Conservation (phyloP, 495 filamentous ascomycete species). For the Daldinia vernicosa region DNA sequence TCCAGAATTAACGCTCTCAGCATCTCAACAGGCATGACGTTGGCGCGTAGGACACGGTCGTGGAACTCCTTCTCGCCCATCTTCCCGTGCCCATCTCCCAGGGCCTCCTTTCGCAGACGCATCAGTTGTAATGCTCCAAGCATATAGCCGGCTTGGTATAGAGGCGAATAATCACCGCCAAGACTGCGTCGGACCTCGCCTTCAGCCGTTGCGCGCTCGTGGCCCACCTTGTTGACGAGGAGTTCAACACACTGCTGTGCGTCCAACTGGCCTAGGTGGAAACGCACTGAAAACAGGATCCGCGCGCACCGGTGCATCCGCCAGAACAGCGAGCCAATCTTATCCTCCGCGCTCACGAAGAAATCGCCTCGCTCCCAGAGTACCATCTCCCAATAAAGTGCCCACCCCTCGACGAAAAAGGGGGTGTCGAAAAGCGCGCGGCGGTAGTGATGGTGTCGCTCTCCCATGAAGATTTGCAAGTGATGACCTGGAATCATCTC, state of each 20-base stretch:
- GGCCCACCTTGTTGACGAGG: conserved; percentile 56
- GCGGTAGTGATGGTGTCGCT: conserved; percentile 56
- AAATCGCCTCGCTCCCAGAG: conserved; percentile 55
- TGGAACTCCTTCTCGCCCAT: conserved; percentile 61
- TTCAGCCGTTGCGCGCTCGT: conserved; percentile 64
- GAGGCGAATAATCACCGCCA: conserved; percentile 56
- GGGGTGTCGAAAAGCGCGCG: conserved; percentile 57
- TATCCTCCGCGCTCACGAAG: conserved; percentile 54
- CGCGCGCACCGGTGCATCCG: conserved; percentile 64
- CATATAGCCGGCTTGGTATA: conserved; percentile 65
- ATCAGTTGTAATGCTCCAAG: conserved; percentile 60
- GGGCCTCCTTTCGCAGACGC: conserved; percentile 51
- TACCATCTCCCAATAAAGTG: conserved; percentile 64
- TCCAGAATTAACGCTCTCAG: conserved; percentile 55
- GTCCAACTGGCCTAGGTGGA: conserved; percentile 58
- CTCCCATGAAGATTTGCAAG: conserved; percentile 56
- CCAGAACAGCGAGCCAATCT: conserved; percentile 61
- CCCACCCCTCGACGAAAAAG: conserved; percentile 65
- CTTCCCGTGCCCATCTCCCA: conserved; percentile 19
- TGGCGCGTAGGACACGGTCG: conserved; percentile 54
- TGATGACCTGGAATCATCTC: conserved; percentile 66
- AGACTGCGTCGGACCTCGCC: conserved; percentile 61
- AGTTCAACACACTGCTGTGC: conserved; percentile 61
- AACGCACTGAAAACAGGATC: conserved; percentile 62
- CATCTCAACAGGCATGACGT: conserved; percentile 63